Base-by-base conservation (phyloP, 1,139 yeast genomes). In the Cylindricascospora bacillispora region DNA sequence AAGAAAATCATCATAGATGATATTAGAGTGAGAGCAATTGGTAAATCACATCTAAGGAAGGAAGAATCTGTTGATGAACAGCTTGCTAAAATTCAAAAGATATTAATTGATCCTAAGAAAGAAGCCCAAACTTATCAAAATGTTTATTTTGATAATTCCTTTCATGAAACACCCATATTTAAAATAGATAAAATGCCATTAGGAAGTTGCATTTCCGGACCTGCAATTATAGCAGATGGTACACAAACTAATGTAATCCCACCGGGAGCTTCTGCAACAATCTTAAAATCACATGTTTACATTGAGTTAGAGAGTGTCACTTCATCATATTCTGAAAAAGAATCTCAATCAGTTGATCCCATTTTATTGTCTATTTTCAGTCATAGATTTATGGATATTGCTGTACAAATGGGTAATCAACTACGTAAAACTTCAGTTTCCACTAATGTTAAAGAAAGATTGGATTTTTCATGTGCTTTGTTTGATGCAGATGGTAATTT, bases 381-480 rank as follows among this genome's bases (percentile, higher is more conserved):
- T 14, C 86, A 81, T 50, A 60, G 92, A 41, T 81, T 81, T 48
- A 80, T 81, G 92, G 79, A 82, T 31, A 76, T 81, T 50, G 93
- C 93, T 4, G 93, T 80, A 45, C 92, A 80, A 48, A 81, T 81
- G 93, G 93, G 93, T 10, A 66, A 73, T 41, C 79, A 86, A 6
- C 59, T 80, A 39, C 79, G 78, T 43, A 79, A 77, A 53, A 80
- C 92, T 0, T 69, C 89, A 4, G 81, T 81, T 26, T 77, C 89
- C 5, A 79, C 92, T n/a, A 81, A 81, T 45, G 82, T 81, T 38
- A 81, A 81, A 47, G 93, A 81, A 49, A 60, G 93, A 35, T 59
- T 81, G 29, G 93, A 81, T 50, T 81, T 80, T 49, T 78, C 92
- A 7, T 81, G 93, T 61, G 93, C 93, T 1, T 57, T 81, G 16